Evolutionary conservation across 192 early-diverging fungal genomes (phyloP).

Genomic region (Dissophora ornata): DNA sequence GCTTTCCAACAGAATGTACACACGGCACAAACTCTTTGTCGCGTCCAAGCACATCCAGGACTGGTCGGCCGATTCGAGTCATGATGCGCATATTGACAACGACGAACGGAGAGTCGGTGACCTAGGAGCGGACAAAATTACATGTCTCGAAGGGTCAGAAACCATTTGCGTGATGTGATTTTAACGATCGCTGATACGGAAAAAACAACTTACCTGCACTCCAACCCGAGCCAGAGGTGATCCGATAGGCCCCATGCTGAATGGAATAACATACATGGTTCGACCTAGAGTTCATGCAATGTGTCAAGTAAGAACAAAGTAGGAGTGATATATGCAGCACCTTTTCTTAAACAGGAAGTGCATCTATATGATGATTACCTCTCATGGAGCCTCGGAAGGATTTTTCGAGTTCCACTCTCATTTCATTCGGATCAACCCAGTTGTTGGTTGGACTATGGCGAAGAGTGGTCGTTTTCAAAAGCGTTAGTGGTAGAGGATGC

Average conservation of each 20-base stretch:
- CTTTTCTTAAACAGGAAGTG: neutral
- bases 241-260: conserved; percentile 49
- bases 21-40: conserved; percentile 54
- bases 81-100: conserved; percentile 53
- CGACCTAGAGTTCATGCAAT: conserved; percentile 14
- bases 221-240: conserved; percentile 44
- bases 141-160: neutral
- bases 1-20: conserved; percentile 53
- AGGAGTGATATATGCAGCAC: neutral
- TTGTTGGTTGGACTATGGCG: conserved; percentile 44
- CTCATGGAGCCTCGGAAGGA: conserved; percentile 48
- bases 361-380: conserved; percentile 11
- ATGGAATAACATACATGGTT: conserved; percentile 51
- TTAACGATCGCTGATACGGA: no score
- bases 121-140: conserved; percentile 4
- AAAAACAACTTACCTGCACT: conserved; percentile 27
- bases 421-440: conserved; percentile 40
- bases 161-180: neutral
- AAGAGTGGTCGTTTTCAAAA: neutral
- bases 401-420: conserved; percentile 40
- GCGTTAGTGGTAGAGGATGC: no score
- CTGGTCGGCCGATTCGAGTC: conserved; percentile 46
- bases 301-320: neutral
- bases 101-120: conserved; percentile 51
- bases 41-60: conserved; percentile 39